Evolutionary conservation across 768 basidiomycete genomes (phyloP).

Genomic region (Boletus rubroflammeus): DNA sequence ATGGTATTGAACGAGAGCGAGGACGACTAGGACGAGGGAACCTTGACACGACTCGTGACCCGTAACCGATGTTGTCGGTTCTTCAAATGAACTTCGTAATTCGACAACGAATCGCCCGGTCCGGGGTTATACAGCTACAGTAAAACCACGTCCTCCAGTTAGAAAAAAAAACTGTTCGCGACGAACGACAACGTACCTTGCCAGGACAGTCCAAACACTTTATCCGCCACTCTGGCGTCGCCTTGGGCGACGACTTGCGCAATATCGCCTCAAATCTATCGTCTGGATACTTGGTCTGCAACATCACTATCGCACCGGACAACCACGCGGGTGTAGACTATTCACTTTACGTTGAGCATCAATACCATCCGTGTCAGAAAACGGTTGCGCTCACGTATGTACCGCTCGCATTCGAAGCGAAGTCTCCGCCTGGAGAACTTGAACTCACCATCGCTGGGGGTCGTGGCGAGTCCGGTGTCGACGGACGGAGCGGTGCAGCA

Average conservation of each 20-base stretch:
- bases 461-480: conserved; percentile 27
- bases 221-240: conserved; percentile 82
- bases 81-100: conserved; percentile 91
- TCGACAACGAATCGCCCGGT: conserved; percentile 77
- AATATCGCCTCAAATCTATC: conserved; percentile 80
- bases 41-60: conserved; percentile 54
- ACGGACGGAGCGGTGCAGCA: conserved; percentile 19
- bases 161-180: background rate
- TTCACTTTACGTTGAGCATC: conserved; percentile 33
- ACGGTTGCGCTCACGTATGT: conserved; percentile 25
- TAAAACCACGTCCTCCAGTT: background rate
- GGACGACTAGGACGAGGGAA: conserved; percentile 18
- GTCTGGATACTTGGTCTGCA: conserved; percentile 71
- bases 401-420: conserved; percentile 11
- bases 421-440: conserved; percentile 21
- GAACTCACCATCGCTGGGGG: conserved; percentile 4
- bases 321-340: conserved; percentile 66
- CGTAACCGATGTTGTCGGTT: conserved; percentile 76
- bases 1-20: background rate
- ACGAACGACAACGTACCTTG: conserved; percentile 51
- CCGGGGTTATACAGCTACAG: conserved; percentile 84
- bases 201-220: conserved; percentile 92
- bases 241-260: conserved; percentile 51
- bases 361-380: conserved; percentile 27
- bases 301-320: conserved; percentile 54